phyloP scores from a whole-genome alignment of 306 rosid genomes.

The Hippophae gyantsensis region DNA sequence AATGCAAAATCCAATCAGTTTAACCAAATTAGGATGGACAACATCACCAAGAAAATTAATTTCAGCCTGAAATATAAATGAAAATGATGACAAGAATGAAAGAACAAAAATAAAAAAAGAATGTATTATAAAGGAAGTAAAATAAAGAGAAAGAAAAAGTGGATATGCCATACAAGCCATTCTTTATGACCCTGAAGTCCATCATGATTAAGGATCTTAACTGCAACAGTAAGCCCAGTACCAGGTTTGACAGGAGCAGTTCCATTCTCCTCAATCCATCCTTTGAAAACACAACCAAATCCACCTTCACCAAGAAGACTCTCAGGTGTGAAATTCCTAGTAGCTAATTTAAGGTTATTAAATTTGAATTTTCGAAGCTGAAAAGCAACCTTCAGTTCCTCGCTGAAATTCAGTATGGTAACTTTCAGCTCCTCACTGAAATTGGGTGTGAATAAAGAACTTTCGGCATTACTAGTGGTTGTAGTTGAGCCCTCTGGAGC shows the following conservation, averaged over 20 bases:
- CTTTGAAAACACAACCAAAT: slow-evolving; percentile 96
- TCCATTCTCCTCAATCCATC: slow-evolving; percentile 97
- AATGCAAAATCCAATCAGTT: slow-evolving; percentile 84
- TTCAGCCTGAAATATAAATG: slow-evolving; percentile 64
- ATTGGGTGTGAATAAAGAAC: slow-evolving; percentile 60
- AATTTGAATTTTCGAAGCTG: slow-evolving; percentile 85
- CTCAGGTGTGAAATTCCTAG: slow-evolving; percentile 94
- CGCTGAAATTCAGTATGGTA: slow-evolving; percentile 74
- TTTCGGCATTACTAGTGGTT: slow-evolving; percentile 56
- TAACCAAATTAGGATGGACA: slow-evolving; percentile 77
- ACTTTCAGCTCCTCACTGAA: slow-evolving; percentile 88
- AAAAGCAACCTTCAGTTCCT: slow-evolving; percentile 84
- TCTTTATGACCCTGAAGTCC: slow-evolving; percentile 99
- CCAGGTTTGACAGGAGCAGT: slow-evolving; percentile 96
- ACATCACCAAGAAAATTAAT: slow-evolving; percentile 88
- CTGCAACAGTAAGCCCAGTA: slow-evolving; percentile 96
- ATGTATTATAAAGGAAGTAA: neutral
- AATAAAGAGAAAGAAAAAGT: slow-evolving; percentile 5
- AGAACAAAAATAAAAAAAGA: neutral
- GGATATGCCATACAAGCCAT: slow-evolving; percentile 70
- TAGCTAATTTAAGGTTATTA: slow-evolving; percentile 80
- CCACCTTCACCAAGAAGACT: slow-evolving; percentile 99
- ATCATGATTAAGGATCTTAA: slow-evolving; percentile 88
- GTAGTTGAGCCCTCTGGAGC: slow-evolving; percentile 51
- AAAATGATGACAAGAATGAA: slow-evolving; percentile 18